Evolutionary conservation across 2,329 filamentous ascomycete species (phyloP), one percentile per base, ranked within the genome.

Genomic region (Aureobasidium vineae): DNA sequence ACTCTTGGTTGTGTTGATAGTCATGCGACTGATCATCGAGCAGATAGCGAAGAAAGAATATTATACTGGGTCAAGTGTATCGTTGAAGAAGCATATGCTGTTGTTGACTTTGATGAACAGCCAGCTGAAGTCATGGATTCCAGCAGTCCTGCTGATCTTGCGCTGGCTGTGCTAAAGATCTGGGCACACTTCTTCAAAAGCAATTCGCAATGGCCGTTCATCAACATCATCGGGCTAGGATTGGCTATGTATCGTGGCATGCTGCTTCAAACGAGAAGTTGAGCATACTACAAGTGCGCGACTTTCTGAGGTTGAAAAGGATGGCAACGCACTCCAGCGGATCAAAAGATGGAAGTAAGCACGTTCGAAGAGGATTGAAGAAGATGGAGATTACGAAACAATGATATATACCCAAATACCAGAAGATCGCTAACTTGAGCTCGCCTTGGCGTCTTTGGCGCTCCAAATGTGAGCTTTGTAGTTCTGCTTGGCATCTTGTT

Each of bases 181-280:
- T 80, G 78, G 78, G 78, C 77, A 3, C 76, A 75, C 40, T 76
- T 80, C 26, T 80, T 79, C 68, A 76, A 74, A 63, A 77, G 77
- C 19, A 77, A 77, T 33, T 76, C 78, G 54, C 79, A 77, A n/a
- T 80, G 78, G 79, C 76, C 77, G 2, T 77, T 80, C 64, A 74
- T 80, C 8, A 76, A 78, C 66, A 72, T 79, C 1, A 79, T 80
- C 67, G 78, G 79, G 0, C 40, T 33, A n/a, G 56, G 56, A 0
- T 10, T 60, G 38, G 56, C 19, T 2, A 26, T 26, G 7, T 47
- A 60, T 33, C 40, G 56, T 4, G 5, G 15, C 21, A 28, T 36
- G 21, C 5, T 56, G 21, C 13, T 41, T 10, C 53, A 56, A 5
- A 6, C 36, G 1, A 41, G 10, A 36, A 36, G 10, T 13, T 36